phyloP scores from a whole-genome alignment of 768 basidiomycete species.

The Collybiopsis luxurians region DNA sequence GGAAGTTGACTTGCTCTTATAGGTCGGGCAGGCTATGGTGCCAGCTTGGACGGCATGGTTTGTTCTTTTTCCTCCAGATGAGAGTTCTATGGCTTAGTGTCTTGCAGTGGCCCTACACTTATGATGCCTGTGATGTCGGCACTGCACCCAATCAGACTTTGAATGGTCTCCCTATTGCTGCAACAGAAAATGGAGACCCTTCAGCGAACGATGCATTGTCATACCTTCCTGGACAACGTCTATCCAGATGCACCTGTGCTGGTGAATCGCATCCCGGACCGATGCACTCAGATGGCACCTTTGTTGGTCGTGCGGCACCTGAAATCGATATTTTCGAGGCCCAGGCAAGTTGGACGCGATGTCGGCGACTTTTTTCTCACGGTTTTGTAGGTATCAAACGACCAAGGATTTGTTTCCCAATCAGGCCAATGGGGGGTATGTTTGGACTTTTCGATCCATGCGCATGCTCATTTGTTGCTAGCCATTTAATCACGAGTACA shows the following conservation, averaged over 20 bases:
- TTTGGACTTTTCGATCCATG: background rate
- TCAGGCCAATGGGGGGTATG: constrained; percentile 46
- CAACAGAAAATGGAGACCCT: constrained; percentile 30
- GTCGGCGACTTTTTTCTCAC: constrained; percentile 4
- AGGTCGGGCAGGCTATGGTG: constrained; percentile 55
- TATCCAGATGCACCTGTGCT: constrained; percentile 57
- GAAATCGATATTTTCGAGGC: constrained; percentile 65
- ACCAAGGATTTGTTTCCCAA: constrained; percentile 42
- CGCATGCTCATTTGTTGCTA: constrained; percentile 8
- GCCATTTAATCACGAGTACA: constrained; percentile 47
- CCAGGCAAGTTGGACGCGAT: constrained; percentile 26
- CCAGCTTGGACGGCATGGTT: constrained; percentile 50
- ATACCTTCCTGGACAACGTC: constrained; percentile 54
- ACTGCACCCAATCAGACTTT: constrained; percentile 53
- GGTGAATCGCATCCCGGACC: constrained; percentile 61
- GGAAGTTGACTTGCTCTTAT: constrained; percentile 1
- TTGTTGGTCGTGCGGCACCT: constrained; percentile 52
- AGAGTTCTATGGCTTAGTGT: background rate
- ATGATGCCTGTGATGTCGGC: constrained; percentile 54
- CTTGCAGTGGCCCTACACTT: constrained; percentile 39
- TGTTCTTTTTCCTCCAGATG: background rate
- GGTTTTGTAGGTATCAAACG: constrained; percentile 4
- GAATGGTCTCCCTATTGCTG: constrained; percentile 39
- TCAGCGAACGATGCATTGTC: constrained; percentile 28
- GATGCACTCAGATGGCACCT: constrained; percentile 40